A percentile compares a stretch with the other conserved stretches of the same genome.
phyloP scores from a whole-genome alignment of 2,329 filamentous ascomycete species.

The Corinectria fuckeliana region DNA sequence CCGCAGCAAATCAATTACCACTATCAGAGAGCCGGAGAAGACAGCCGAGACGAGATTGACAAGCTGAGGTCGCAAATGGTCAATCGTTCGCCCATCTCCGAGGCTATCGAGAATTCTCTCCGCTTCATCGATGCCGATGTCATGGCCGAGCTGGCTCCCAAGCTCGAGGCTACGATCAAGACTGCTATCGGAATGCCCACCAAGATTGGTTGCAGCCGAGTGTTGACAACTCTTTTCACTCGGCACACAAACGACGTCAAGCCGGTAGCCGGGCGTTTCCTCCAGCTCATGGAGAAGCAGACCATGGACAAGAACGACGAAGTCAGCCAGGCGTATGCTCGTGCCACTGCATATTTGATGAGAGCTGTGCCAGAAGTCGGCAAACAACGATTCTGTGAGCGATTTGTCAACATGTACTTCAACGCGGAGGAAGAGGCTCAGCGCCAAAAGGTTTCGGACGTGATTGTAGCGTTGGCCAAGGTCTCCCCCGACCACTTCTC shows the following conservation, averaged over 20 bases:
- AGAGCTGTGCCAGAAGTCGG: conserved; percentile 59
- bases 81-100: conserved; percentile 85
- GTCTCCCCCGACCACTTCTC: conserved; percentile 89
- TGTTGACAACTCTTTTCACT: conserved; percentile 84
- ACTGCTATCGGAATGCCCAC: conserved; percentile 88
- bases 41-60: conserved; percentile 89
- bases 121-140: conserved; percentile 80
- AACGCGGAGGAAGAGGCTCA: conserved; percentile 77
- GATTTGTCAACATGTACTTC: conserved; percentile 76
- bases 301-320: conserved; percentile 93
- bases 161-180: conserved; percentile 81
- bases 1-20: conserved; percentile 90
- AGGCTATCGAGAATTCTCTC: conserved; percentile 88
- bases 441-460: conserved; percentile 79
- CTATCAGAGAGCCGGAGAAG: conserved; percentile 86
- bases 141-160: conserved; percentile 76
- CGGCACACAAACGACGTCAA: conserved; percentile 77
- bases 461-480: conserved; percentile 83
- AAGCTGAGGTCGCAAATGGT: conserved; percentile 83
- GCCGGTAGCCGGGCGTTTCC: conserved; percentile 76
- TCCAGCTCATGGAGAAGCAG: conserved; percentile 80
- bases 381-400: conserved; percentile 58
- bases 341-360: conserved; percentile 84
- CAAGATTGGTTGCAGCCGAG: conserved; percentile 87
- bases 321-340: conserved; percentile 87